Evolutionary conservation across 2,329 filamentous ascomycete species (phyloP), one percentile per base, ranked within the genome.

Genomic region (Dactylellina parvicollis): DNA sequence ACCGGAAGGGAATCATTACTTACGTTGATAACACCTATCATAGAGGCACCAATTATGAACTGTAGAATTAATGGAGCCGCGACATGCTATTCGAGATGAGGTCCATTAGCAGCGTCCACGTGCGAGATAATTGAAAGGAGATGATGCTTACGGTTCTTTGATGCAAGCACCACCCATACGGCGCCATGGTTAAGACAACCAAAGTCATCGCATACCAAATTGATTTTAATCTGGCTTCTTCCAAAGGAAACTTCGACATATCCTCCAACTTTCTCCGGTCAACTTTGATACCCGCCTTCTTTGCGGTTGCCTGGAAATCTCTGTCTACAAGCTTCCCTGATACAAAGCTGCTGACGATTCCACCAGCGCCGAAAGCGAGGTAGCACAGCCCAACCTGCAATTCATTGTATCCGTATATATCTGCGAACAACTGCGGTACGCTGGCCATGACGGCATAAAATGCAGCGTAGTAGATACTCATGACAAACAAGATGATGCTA

Each of bases 281-380:
- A 92, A 85, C 1, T 82, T 81, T 66, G 42, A 92, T 82, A 4
- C 87, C 87, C 14, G 89, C 82, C 30, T 84, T 83, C 52, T 82
- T 83, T 0, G 90, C 90, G 49, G 88, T 85, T 38, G 89, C 86
- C 4, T 87, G 84, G 79, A 91, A 96, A 79, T 92, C 92, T 83
- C 86, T 88, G 79, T 92, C 90, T 34, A 91, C 84, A 1, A 87
- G 75, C 1, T 83, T 83, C 3, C 91, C 89, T 3, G 40, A 69
- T 4, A 46, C 28, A 22, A 69, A 42, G 20, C 62, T 69, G 20
- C 55, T 49, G 12, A 74, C 26, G 5, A 69, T 69, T 1, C 47
- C 62, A 28, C 61, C 69, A 8, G 54, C 32, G 22, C 70, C 70
- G 9, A 62, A 66, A 8, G 70, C 47, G 28, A 74, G 55, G 22